Base-by-base conservation (phyloP, 768 basidiomycete species). In the Boletales sp. region DNA sequence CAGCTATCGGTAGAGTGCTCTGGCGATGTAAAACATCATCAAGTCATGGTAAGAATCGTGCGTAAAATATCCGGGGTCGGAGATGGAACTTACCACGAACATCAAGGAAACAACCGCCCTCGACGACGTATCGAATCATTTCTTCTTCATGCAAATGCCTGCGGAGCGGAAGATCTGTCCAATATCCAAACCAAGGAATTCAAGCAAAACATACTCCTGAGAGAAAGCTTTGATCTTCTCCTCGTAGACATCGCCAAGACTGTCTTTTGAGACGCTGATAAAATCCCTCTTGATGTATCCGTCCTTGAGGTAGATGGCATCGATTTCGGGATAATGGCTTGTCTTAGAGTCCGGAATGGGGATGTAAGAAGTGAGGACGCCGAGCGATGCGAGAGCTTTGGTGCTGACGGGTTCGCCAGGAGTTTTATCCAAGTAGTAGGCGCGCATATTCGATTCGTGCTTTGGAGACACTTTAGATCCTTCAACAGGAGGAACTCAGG, bases 111-210 rank as follows among this genome's bases (percentile, higher is more conserved):
- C 90, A 93, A 40, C 80, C 82, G 27, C 93, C 94, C 3, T 77
- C 76, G 32, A 90, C 74, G 57, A 93, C 82, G 63, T 88, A 97
- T 5, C 92, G 76, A 61, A 94, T 94, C 70, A 95, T 92, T 64
- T 95, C 92, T 59, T 95, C 93, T 67, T 95, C 91, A 59, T 94
- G 93, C 74, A 95, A 78, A 61, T 94, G 92, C 61, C 88, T 89
- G 57, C 13, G 5, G 10, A 21, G 34, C 44, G 29, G 17, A 18
- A 35, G 7, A 13, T 37, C 24, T 35, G 34, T 21, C 24, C 24
- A 24, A 24, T 5, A 24, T n/a, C 24, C 24, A 24, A 24, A 24
- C 3, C 24, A 24, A 5, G 24, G 24, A 24, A 5, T 24, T 24
- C 24, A 24, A 24, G 24, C 24, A 24, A 27, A 6, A 65, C 83